These are phyloP conservation scores for Danielia reshetovae DNA, from an alignment of 805 yeast genomes.

Conservation along the genomic window DNA sequence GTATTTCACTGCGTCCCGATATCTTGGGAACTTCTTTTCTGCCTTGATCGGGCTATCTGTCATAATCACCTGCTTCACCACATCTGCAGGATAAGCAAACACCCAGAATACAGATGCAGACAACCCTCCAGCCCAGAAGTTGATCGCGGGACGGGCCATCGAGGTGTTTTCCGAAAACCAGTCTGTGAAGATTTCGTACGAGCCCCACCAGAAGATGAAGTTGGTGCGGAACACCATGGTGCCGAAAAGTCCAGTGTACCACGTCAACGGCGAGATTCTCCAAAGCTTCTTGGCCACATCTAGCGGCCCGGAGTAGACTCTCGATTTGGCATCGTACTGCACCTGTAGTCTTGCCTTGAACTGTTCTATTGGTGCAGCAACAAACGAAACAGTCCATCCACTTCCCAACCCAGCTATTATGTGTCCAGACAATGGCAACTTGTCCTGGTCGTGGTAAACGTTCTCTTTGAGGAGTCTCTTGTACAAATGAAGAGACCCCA, in stretches of 20 bases:
- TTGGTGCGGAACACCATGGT: slow-evolving; percentile 86
- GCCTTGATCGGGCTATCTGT: slow-evolving; percentile 62
- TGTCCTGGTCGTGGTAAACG: slow-evolving; percentile 55
- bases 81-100: slow-evolving; percentile 85
- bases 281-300: slow-evolving; percentile 64
- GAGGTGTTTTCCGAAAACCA: slow-evolving; percentile 63
- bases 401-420: slow-evolving; percentile 75
- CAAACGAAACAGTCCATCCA: slow-evolving; percentile 89
- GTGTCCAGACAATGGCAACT: slow-evolving; percentile 72
- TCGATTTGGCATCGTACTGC: slow-evolving; percentile 75
- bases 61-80: slow-evolving; percentile 80
- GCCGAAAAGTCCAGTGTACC: slow-evolving; percentile 74
- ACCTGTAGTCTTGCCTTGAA: slow-evolving; percentile 86
- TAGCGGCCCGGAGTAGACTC: slow-evolving; percentile 70
- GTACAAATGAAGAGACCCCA: slow-evolving; percentile 81
- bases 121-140: slow-evolving; percentile 90
- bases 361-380: slow-evolving; percentile 94
- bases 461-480: slow-evolving; percentile 61
- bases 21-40: slow-evolving; percentile 66
- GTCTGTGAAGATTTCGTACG: slow-evolving; percentile 74
- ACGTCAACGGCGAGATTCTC: slow-evolving; percentile 52
- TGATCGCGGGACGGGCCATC: slow-evolving; percentile 64
- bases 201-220: slow-evolving; percentile 92
- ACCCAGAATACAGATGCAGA: slow-evolving; percentile 87
- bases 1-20: slow-evolving; percentile 66